Evolutionary conservation across 1,284 basidiomycete genomes (phyloP).

Genomic region (Cutaneotrichosporon spelunceum): DNA sequence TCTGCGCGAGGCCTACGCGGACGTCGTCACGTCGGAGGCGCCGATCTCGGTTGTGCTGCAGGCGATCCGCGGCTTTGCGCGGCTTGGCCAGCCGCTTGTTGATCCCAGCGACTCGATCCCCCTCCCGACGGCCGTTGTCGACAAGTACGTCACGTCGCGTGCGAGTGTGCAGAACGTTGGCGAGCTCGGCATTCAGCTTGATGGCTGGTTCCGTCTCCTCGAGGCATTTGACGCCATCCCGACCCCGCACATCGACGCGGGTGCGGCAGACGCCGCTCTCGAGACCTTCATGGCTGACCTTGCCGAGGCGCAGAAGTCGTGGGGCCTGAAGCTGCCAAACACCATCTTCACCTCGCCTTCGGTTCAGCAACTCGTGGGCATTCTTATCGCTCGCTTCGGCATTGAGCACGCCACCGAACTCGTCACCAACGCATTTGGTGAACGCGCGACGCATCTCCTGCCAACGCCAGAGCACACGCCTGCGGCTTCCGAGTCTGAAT

Average conservation of each 20-base stretch:
- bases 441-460: conserved; percentile 25
- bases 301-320: conserved; percentile 24
- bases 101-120: conserved; percentile 5
- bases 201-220: conserved; percentile 24
- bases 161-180: neutral
- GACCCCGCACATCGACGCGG: conserved; percentile 17
- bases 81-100: conserved; percentile 16
- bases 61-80: conserved; percentile 19
- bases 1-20: conserved; percentile 4
- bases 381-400: conserved; percentile 30
- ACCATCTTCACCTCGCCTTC: conserved; percentile 42
- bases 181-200: conserved; percentile 6
- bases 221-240: conserved; percentile 15
- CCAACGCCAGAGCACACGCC: conserved; percentile 19
- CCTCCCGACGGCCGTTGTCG: conserved; percentile 25
- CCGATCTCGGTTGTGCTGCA: conserved; percentile 20
- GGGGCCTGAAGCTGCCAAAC: conserved; percentile 41
- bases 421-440: conserved; percentile 28
- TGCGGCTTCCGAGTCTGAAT: conserved; percentile 15
- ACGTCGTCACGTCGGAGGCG: conserved; percentile 11
- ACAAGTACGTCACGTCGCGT: conserved; percentile 25
- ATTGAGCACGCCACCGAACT: conserved; percentile 40
- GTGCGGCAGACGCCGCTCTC: conserved; percentile 43
- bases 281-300: conserved; percentile 58
- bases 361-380: conserved; percentile 36